These are phyloP conservation scores for Hortiboletus rubellus DNA, from an alignment of 1,284 basidiomycete genomes.

Conservation along the genomic window DNA sequence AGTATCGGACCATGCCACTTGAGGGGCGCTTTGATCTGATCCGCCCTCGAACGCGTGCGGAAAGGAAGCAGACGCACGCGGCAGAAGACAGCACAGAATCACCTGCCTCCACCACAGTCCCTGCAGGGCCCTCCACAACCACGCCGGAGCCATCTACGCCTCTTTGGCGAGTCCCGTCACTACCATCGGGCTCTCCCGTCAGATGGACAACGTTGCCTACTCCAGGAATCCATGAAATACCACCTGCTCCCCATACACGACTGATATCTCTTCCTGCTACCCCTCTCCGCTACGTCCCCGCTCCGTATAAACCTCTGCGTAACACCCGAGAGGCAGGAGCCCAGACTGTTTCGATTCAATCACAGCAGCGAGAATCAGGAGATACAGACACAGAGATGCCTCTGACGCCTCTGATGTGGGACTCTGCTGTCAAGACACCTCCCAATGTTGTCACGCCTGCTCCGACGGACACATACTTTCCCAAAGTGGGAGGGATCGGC, in stretches of 20 bases:
- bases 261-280: constrained; percentile 36
- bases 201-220: constrained; percentile 50
- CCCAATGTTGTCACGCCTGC: constrained; percentile 56
- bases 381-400: constrained; percentile 51
- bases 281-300: constrained; percentile 22
- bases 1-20: constrained; percentile 53
- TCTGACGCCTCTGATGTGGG: constrained; percentile 67
- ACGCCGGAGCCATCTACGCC: constrained; percentile 31
- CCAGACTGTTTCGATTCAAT: constrained; percentile 18
- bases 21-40: constrained; percentile 86
- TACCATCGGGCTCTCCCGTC: constrained; percentile 25
- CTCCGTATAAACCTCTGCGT: constrained; percentile 15
- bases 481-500: constrained; percentile 70
- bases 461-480: constrained; percentile 67
- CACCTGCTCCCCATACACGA: constrained; percentile 41
- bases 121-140: constrained; percentile 5
- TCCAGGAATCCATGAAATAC: constrained; percentile 56
- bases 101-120: constrained; percentile 8
- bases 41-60: constrained; percentile 52
- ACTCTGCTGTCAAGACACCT: constrained; percentile 71
- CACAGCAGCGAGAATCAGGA: constrained; percentile 4
- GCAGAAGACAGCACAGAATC: constrained; percentile 1
- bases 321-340: constrained; percentile 22
- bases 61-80: constrained; percentile 16
- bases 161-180: constrained; percentile 17